phyloP scores from a whole-genome alignment of 2,329 filamentous ascomycete genomes.

The Fusarium sp. region DNA sequence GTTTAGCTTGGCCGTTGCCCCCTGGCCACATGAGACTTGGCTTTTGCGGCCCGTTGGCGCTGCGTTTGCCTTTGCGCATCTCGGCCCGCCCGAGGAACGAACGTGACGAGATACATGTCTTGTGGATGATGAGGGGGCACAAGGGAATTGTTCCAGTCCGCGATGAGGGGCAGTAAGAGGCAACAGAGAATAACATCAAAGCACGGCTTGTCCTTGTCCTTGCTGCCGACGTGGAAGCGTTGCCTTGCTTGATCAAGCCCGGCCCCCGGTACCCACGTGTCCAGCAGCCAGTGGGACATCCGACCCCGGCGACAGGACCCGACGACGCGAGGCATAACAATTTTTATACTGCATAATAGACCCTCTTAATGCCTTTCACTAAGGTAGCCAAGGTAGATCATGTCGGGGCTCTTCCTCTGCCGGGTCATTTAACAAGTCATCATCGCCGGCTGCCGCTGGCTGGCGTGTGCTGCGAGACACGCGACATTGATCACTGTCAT shows the following conservation, averaged over 20 bases:
- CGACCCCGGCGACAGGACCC: background rate
- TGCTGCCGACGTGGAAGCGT: slow-evolving; percentile 10
- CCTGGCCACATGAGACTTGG: slow-evolving; percentile 16
- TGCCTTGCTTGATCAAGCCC: background rate
- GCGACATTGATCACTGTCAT: slow-evolving; percentile 15
- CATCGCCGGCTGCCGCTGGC: background rate
- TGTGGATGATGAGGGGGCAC: background rate
- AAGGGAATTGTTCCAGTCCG: background rate
- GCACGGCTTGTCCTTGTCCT: background rate
- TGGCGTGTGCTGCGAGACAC: slow-evolving; percentile 16
- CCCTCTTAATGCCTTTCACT: slow-evolving; percentile 8
- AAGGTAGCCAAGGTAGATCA: slow-evolving; percentile 18
- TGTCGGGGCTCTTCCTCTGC: slow-evolving; percentile 14
- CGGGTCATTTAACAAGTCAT: slow-evolving; percentile 13
- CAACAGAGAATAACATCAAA: background rate
- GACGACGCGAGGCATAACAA: slow-evolving; percentile 11
- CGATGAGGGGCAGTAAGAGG: too few relatives aligned
- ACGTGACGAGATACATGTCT: background rate
- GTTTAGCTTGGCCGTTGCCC: background rate
- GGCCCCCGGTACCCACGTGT: slow-evolving; percentile 36
- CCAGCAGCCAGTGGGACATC: slow-evolving; percentile 38
- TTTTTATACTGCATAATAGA: slow-evolving; percentile 28
- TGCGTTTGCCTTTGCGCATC: slow-evolving; percentile 18
- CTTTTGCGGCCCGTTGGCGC: slow-evolving; percentile 29
- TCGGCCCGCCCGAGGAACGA: slow-evolving; percentile 9